Evolutionary conservation across 768 basidiomycete genomes (phyloP), one percentile per base, ranked within the genome.

Genomic region (Boletus coccyginus): DNA sequence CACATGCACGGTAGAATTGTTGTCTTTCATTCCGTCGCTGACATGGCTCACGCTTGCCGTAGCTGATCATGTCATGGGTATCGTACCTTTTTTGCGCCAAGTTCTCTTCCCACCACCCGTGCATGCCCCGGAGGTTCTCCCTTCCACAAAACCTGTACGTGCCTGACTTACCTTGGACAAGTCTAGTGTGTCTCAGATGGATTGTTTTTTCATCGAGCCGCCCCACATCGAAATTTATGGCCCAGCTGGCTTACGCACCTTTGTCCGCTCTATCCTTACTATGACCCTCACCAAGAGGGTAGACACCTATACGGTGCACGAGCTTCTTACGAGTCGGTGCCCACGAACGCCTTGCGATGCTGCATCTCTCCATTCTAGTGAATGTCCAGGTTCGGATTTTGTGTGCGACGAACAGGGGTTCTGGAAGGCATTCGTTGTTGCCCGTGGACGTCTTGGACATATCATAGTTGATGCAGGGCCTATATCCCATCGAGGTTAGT

Each of bases 41-140:
- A 14, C 10, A 13, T 31, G 19, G 10, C 11, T 66, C 33, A 54
- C 41, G 35, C 44, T 44, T 46, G 42, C 42, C 58, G 53, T 33
- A 81, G 90, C 83, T 36, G 87, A 91, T 69, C 90, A 93, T 70
- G 78, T 82, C 44, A 85, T 88, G 80, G 91, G 89, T 7, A 76
- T 90, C 44, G 77, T 87, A 19, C 84, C 86, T 6, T 73, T 92
- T 42, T 73, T 92, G 50, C 78, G 85, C 44, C 82, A 76, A 61
- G 57, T 83, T 7, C 78, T 92, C 55, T 82, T 65, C 66, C 81
- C 76, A 53, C 81, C 76, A 35, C 66, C 62, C 53, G 51, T 63
- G 56, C 27, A 45, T 35, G 47, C 49, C 44, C 38, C 58, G 40
- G 55, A 60, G 45, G 40, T 53, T 45, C 32, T 31, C n/a, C 53